phyloP scores from a whole-genome alignment of 1,139 yeast species.

The Blastobotrys malaysiensis region DNA sequence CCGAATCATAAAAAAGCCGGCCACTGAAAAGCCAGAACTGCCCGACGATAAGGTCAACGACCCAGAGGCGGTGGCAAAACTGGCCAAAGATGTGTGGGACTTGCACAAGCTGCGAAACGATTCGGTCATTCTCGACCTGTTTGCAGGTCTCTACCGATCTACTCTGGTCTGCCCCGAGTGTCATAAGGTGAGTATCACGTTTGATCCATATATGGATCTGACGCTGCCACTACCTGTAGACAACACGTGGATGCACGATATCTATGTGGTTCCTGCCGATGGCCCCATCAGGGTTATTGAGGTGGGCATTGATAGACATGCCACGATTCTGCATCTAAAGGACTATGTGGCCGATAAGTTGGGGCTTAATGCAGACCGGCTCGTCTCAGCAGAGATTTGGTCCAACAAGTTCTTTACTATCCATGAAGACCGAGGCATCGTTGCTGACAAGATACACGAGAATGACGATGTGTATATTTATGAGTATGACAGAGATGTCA shows the following conservation, averaged over 20 bases:
- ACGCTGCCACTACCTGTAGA: slow-evolving; percentile 84
- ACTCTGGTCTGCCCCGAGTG: slow-evolving; percentile 87
- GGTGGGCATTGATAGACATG: slow-evolving; percentile 64
- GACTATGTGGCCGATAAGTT: slow-evolving; percentile 46
- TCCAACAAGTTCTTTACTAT: slow-evolving; percentile 63
- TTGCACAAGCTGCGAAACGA: slow-evolving; percentile 78
- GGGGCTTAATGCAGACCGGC: slow-evolving; percentile 26
- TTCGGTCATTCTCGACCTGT: slow-evolving; percentile 76
- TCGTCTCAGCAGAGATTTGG: slow-evolving; percentile 69
- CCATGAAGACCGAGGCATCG: slow-evolving; percentile 58
- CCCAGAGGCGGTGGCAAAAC: slow-evolving; percentile 45
- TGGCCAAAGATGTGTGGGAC: slow-evolving; percentile 78
- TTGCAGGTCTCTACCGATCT: slow-evolving; percentile 87
- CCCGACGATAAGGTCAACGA: slow-evolving; percentile 56
- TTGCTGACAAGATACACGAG: slow-evolving; percentile 61
- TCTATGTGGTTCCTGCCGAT: slow-evolving; percentile 56
- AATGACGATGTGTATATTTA: slow-evolving; percentile 66
- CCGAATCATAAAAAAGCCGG: slow-evolving; percentile 74
- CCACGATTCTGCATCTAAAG: slow-evolving; percentile 62
- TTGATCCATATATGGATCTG: slow-evolving; percentile 89
- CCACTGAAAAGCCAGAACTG: slow-evolving; percentile 81
- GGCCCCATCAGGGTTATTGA: slow-evolving; percentile 39
- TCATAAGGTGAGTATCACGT: slow-evolving; percentile 73
- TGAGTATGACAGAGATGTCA: slow-evolving; percentile 41
- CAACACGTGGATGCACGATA: slow-evolving; percentile 64